phyloP scores from a whole-genome alignment of 768 basidiomycete species.

The Amanita rubescens region DNA sequence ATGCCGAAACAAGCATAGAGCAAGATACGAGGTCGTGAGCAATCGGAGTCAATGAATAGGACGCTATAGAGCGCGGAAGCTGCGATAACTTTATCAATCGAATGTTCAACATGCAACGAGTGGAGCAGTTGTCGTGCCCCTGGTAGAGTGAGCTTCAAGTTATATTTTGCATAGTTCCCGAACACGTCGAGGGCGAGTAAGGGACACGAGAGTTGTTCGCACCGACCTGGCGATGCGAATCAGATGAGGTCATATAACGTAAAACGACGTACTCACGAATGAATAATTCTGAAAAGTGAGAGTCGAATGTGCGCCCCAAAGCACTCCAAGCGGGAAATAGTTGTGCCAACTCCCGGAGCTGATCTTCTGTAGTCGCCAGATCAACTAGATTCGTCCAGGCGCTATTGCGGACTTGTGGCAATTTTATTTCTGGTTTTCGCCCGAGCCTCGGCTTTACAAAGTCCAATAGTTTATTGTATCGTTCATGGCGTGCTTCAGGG shows the following conservation, averaged over 20 bases:
- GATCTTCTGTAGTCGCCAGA: constrained; percentile 40
- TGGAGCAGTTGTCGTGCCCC: constrained; percentile 54
- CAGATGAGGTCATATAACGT: background rate
- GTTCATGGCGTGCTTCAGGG: constrained; percentile 21
- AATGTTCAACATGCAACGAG: constrained; percentile 39
- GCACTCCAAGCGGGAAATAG: constrained; percentile 46
- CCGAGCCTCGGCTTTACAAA: constrained; percentile 35
- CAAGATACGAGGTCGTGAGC: constrained; percentile 49
- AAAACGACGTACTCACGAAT: constrained; percentile 36
- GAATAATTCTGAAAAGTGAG: constrained; percentile 38
- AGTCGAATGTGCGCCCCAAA: constrained; percentile 30
- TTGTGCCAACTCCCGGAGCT: constrained; percentile 39
- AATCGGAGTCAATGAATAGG: constrained; percentile 46
- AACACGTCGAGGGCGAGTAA: constrained; percentile 53
- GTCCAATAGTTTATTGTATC: constrained; percentile 27
- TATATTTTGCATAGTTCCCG: constrained; percentile 55
- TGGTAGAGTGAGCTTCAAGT: constrained; percentile 40
- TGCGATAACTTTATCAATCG: constrained; percentile 41
- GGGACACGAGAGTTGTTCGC: constrained; percentile 48
- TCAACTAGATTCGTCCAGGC: constrained; percentile 46
- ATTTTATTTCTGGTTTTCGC: constrained; percentile 24
- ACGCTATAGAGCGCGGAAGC: constrained; percentile 46
- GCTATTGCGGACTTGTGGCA: constrained; percentile 32
- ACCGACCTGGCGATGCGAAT: constrained; percentile 40
- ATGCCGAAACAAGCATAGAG: constrained; percentile 50